These are phyloP conservation scores for Penicillium egyptiacum DNA, from an alignment of 495 filamentous ascomycete species.

Conservation along the genomic window DNA sequence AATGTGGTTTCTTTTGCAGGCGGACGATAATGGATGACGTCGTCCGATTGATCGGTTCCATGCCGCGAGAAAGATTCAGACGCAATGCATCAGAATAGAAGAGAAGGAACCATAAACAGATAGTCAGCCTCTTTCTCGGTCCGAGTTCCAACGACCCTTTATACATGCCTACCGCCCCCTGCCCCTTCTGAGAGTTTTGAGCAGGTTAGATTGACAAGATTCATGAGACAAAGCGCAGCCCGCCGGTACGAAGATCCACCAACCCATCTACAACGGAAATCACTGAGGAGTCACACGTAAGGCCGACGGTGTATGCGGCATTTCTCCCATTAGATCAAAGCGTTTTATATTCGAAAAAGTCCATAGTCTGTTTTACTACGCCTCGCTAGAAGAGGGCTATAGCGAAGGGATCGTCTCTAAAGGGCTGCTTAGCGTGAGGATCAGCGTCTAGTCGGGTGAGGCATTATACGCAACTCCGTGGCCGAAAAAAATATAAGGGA, in stretches of 20 bases:
- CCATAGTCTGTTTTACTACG: not conserved
- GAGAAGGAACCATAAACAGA: conserved; percentile 2
- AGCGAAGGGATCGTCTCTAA: not conserved
- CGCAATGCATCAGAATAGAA: conserved; percentile 2
- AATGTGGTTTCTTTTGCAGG: conserved; percentile 3
- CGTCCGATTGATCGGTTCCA: conserved; percentile 3
- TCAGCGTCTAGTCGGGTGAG: not conserved
- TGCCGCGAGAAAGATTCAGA: no score
- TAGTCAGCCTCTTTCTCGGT: conserved; percentile 4
- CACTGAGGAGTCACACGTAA: not conserved
- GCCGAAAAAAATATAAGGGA: not conserved
- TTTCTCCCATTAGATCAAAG: not conserved
- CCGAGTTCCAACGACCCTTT: conserved; percentile 2
- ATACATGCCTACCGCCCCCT: conserved; percentile 1
- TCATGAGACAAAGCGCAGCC: conserved; percentile 3
- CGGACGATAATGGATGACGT: conserved; percentile 7
- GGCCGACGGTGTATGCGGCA: not conserved
- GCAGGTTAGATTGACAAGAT: not conserved
- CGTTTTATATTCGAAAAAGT: not conserved
- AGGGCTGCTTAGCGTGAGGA: not conserved
- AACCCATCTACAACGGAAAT: not conserved
- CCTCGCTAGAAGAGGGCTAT: not conserved
- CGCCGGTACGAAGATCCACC: not conserved
- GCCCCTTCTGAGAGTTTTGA: not conserved
- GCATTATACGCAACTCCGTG: not conserved